phyloP scores from a whole-genome alignment of 805 yeast genomes.

The Metschnikowia dekortorum region DNA sequence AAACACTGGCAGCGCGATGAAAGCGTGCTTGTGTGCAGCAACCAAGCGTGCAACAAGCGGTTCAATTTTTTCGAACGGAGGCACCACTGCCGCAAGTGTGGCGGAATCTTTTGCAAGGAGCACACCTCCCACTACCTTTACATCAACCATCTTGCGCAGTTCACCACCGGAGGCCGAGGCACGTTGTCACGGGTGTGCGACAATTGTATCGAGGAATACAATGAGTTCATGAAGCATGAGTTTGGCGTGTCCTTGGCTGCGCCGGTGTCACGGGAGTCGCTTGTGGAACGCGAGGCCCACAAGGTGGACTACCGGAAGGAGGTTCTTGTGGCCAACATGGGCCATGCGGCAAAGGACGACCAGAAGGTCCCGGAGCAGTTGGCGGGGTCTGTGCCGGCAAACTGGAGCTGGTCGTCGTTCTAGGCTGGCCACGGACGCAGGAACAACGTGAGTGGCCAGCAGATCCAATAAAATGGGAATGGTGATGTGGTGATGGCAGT shows the following conservation, averaged over 20 bases:
- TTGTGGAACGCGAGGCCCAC: conserved; percentile 3
- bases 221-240: conserved; percentile 41
- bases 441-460: background rate
- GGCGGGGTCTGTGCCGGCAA: conserved; percentile 59
- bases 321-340: conserved; percentile 6
- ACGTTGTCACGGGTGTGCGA: conserved; percentile 67
- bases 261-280: conserved; percentile 9
- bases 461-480: background rate
- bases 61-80: conserved; percentile 77
- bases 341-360: conserved; percentile 2
- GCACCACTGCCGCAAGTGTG: conserved; percentile 85
- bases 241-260: conserved; percentile 27
- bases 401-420: conserved; percentile 79
- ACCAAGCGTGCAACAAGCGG: conserved; percentile 49
- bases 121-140: conserved; percentile 57
- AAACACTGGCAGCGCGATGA: conserved; percentile 76
- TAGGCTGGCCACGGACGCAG: conserved; percentile 18
- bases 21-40: conserved; percentile 56
- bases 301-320: conserved; percentile 9
- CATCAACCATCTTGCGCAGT: conserved; percentile 56
- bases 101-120: conserved; percentile 70
- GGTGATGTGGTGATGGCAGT: background rate
- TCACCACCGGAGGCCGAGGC: conserved; percentile 65
- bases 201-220: conserved; percentile 59
- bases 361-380: conserved; percentile 20